Evolutionary conservation across 129 eudicot species (phyloP).

Genomic region (Artemisia argyi): DNA sequence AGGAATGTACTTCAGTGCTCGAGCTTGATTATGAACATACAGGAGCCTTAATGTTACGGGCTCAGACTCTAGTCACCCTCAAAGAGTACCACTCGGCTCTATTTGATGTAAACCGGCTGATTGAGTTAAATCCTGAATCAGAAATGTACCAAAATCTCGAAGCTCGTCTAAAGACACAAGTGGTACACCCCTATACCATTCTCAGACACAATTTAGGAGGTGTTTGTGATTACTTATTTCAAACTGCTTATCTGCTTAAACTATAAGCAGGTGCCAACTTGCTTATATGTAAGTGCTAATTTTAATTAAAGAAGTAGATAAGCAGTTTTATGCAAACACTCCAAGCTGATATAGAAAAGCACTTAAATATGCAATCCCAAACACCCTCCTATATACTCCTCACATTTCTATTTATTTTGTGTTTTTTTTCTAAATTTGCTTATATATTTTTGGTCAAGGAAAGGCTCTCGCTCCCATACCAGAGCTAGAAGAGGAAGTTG

Average conservation of each 20-base stretch:
- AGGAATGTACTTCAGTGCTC: constrained; percentile 91
- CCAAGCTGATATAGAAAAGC: too few relatives aligned
- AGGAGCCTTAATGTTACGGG: constrained; percentile 96
- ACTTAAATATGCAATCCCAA: neutral
- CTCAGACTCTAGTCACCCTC: constrained; percentile 91
- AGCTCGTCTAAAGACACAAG: constrained; percentile 84
- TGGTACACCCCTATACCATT: constrained; percentile 53
- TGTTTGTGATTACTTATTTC: too few relatives aligned
- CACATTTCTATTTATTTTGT: neutral
- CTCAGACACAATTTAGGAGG: neutral
- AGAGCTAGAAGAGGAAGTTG: constrained; percentile 80
- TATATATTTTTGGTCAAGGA: constrained; percentile 55
- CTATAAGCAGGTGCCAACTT: neutral
- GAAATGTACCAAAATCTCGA: constrained; percentile 87
- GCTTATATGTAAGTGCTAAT: too few relatives aligned
- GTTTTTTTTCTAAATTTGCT: neutral
- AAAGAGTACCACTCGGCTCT: constrained; percentile 90
- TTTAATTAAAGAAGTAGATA: too few relatives aligned
- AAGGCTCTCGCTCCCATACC: constrained; percentile 97
- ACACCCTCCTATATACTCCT: neutral
- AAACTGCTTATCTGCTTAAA: too few relatives aligned
- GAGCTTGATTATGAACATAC: constrained; percentile 95
- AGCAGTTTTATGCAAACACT: too few relatives aligned
- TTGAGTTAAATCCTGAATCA: constrained; percentile 84
- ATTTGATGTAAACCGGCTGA: constrained; percentile 88